These are phyloP conservation scores for Pseudonectria buxi DNA, from an alignment of 2,329 filamentous ascomycete species.

Conservation along the genomic window DNA sequence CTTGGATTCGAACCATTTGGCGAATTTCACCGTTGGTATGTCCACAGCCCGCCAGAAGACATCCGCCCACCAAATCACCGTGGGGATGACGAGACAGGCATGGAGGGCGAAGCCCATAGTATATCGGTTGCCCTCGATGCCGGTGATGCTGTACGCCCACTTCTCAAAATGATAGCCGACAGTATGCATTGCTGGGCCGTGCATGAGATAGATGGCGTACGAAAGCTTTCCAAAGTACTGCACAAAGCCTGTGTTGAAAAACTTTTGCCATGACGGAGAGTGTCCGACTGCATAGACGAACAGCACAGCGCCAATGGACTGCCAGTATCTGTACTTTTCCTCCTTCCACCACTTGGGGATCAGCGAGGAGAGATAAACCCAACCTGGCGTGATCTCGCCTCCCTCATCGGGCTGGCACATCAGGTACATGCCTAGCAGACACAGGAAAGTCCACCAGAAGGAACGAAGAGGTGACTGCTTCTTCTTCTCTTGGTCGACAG, in stretches of 20 bases:
- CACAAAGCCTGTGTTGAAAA: conserved; percentile 43
- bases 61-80: conserved; percentile 48
- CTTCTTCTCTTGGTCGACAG: conserved; percentile 13
- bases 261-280: conserved; percentile 38
- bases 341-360: conserved; percentile 45
- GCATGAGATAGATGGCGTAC: conserved; percentile 55
- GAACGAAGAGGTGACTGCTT: conserved; percentile 7
- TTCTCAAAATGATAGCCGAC: conserved; percentile 46
- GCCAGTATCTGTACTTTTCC: conserved; percentile 50
- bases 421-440: conserved; percentile 47
- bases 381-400: conserved; percentile 46
- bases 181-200: conserved; percentile 49
- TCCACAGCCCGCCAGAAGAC: conserved; percentile 51
- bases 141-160: conserved; percentile 41
- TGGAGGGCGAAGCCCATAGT: conserved; percentile 41
- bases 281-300: conserved; percentile 45
- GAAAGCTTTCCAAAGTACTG: conserved; percentile 56
- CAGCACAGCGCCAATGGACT: conserved; percentile 45
- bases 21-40: conserved; percentile 48
- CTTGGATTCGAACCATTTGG: conserved; percentile 47
- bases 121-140: conserved; percentile 39
- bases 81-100: conserved; percentile 40
- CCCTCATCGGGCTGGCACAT: conserved; percentile 32
- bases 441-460: conserved; percentile 34
- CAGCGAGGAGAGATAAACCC: conserved; percentile 38